These are phyloP conservation scores for Rostrohypoxylon terebratum DNA, from an alignment of 495 filamentous ascomycete genomes.

Conservation along the genomic window DNA sequence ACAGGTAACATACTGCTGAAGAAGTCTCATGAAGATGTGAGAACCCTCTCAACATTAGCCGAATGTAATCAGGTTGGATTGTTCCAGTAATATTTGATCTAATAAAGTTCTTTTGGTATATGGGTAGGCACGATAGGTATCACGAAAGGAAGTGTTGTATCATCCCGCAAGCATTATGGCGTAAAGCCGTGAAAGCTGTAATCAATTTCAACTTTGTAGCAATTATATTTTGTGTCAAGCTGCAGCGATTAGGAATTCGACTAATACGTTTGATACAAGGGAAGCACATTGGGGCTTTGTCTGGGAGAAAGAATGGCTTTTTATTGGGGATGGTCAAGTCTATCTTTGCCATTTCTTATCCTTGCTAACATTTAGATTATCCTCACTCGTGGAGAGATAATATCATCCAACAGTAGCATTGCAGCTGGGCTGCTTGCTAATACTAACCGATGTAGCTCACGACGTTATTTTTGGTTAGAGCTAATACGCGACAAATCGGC, in stretches of 20 bases:
- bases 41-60: too few relatives aligned
- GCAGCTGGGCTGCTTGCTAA: neutral
- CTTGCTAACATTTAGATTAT: slow-evolving; percentile 21
- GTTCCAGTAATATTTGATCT: too few relatives aligned
- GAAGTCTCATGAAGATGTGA: too few relatives aligned
- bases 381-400: neutral
- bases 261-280: neutral
- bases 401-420: neutral
- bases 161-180: neutral
- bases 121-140: neutral
- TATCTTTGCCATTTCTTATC: slow-evolving; percentile 22
- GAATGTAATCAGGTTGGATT: too few relatives aligned
- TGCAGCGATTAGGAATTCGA: too few relatives aligned
- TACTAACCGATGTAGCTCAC: slow-evolving; percentile 7
- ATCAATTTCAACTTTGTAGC: neutral
- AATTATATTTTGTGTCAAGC: too few relatives aligned
- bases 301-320: slow-evolving; percentile 30
- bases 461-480: neutral
- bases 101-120: neutral
- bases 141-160: neutral
- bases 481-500: neutral
- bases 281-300: neutral
- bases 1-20: too few relatives aligned
- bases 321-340: slow-evolving; percentile 28
- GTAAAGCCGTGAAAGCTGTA: neutral